Conservation (phyloP, 768 basidiomycete species). For the Suillus discolor region DNA sequence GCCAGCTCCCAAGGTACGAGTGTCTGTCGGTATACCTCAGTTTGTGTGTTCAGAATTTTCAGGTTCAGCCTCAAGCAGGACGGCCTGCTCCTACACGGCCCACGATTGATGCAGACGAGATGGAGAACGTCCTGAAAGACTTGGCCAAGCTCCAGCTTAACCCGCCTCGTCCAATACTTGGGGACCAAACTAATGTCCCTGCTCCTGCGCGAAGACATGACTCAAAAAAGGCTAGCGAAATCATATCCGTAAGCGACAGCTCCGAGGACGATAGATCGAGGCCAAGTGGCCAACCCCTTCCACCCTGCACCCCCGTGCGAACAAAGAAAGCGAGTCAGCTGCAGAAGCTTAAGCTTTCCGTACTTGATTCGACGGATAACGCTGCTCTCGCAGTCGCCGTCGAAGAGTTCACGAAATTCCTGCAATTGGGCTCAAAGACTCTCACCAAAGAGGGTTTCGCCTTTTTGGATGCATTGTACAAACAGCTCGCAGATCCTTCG, state of each 20-base stretch:
- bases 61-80: conserved; percentile 37
- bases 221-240: conserved; percentile 25
- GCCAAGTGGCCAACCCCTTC: conserved; percentile 19
- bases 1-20: conserved; percentile 32
- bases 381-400: conserved; percentile 53
- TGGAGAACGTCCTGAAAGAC: conserved; percentile 59
- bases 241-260: conserved; percentile 46
- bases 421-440: conserved; percentile 62
- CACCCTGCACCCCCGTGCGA: conserved; percentile 35
- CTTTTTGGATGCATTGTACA: conserved; percentile 70
- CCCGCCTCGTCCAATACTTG: conserved; percentile 47
- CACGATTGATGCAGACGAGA: conserved; percentile 39
- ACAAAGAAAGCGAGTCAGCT: conserved; percentile 51
- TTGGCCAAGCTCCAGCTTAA: conserved; percentile 61
- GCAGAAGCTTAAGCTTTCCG: conserved; percentile 44
- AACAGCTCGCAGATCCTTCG: conserved; percentile 71
- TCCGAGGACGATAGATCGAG: conserved; percentile 34
- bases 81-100: conserved; percentile 19
- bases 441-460: conserved; percentile 71
- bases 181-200: conserved; percentile 49
- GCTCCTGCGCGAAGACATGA: conserved; percentile 39
- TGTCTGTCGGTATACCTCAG: not conserved
- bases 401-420: conserved; percentile 58
- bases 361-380: conserved; percentile 55
- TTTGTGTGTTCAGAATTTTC: conserved; percentile 4